These are phyloP conservation scores for Euphorbia peplus DNA, from an alignment of 345 rosid genomes.

Conservation along the genomic window DNA sequence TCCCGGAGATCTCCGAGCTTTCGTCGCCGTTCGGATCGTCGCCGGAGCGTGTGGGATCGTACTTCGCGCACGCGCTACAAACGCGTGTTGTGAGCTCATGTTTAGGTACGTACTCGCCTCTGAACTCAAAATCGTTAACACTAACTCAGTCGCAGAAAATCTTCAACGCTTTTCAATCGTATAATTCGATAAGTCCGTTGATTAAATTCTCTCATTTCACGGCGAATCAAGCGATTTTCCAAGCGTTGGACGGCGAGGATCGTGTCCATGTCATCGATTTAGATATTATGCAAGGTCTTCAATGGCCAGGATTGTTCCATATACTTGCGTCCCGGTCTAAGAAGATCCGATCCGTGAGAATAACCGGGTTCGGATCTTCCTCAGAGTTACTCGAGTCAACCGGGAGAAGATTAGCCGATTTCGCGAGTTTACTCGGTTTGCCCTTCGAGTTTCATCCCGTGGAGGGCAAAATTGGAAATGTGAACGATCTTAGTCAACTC, in stretches of 20 bases:
- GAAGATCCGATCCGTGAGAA: conserved; percentile 68
- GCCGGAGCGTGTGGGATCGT: conserved; percentile 83
- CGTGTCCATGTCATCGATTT: conserved; percentile 85
- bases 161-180: conserved; percentile 78
- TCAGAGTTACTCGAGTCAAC: conserved; percentile 76
- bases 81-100: conserved; percentile 81
- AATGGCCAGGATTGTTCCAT: conserved; percentile 98
- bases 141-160: conserved; percentile 58
- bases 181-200: conserved; percentile 71
- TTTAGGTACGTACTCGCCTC: conserved; percentile 50
- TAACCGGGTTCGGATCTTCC: conserved; percentile 87
- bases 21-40: conserved; percentile 91
- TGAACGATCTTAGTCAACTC: conserved; percentile 53
- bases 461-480: conserved; percentile 72
- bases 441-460: conserved; percentile 82
- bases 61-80: conserved; percentile 81
- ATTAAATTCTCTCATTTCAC: conserved; percentile 95
- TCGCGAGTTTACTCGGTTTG: conserved; percentile 65
- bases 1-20: conserved; percentile 71
- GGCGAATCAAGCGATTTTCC: conserved; percentile 90
- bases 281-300: conserved; percentile 97
- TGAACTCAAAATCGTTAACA: conserved; percentile 38
- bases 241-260: conserved; percentile 78
- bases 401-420: conserved; percentile 79
- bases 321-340: conserved; percentile 81